phyloP scores from a whole-genome alignment of 1,284 basidiomycete species.

The Stygiomarasmius scandens region DNA sequence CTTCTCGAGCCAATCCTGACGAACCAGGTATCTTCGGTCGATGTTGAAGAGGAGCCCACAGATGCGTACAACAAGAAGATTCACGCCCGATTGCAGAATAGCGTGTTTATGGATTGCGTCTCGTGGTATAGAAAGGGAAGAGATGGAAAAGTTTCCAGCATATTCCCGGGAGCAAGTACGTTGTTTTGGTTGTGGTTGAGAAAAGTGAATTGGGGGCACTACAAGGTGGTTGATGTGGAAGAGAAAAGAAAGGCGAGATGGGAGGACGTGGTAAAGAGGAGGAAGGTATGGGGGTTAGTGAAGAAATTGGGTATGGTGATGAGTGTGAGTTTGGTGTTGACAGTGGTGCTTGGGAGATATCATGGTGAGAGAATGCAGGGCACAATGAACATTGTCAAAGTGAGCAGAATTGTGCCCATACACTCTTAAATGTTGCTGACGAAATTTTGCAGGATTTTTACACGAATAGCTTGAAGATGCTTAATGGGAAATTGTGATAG shows the following conservation, averaged over 20 bases:
- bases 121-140: conserved; percentile 43
- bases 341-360: too few species aligned
- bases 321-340: not conserved
- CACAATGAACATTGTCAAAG: too few species aligned
- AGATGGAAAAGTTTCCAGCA: conserved; percentile 34
- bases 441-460: too few species aligned
- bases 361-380: too few species aligned
- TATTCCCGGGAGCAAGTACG: conserved; percentile 40
- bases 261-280: conserved; percentile 4
- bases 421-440: too few species aligned
- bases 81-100: conserved; percentile 35
- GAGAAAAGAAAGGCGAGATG: conserved; percentile 5
- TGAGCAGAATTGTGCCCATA: too few species aligned
- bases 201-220: conserved; percentile 32
- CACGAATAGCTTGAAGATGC: too few species aligned
- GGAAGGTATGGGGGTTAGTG: not conserved
- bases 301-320: not conserved
- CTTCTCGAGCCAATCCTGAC: conserved; percentile 42
- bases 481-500: too few species aligned
- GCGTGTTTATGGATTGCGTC: conserved; percentile 40
- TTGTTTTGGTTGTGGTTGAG: conserved; percentile 37
- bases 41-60: conserved; percentile 36
- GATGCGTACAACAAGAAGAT: conserved; percentile 44
- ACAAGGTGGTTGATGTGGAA: conserved; percentile 15
- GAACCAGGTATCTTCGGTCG: conserved; percentile 31